These are phyloP conservation scores for Trametes villosa DNA, from an alignment of 768 basidiomycete species.

Conservation along the genomic window DNA sequence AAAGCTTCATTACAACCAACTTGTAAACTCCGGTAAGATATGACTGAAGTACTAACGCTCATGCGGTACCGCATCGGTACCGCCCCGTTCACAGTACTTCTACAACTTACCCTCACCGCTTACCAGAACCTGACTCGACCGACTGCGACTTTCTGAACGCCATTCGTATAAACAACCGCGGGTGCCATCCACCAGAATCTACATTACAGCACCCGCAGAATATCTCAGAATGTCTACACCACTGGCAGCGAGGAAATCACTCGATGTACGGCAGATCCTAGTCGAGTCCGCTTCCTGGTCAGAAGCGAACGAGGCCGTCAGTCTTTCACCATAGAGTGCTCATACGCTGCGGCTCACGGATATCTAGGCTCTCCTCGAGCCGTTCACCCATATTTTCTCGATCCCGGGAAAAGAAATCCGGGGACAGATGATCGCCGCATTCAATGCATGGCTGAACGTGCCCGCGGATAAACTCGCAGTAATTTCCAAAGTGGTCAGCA, in stretches of 20 bases:
- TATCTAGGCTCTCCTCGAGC: conserved; percentile 72
- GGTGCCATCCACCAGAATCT: no score
- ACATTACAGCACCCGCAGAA: background rate
- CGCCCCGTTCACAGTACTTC: no score
- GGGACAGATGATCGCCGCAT: conserved; percentile 84
- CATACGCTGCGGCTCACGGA: background rate
- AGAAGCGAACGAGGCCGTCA: conserved; percentile 27
- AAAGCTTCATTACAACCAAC: no score
- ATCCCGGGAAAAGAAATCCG: conserved; percentile 95
- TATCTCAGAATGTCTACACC: background rate
- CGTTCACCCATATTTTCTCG: conserved; percentile 80
- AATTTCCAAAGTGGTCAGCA: conserved; percentile 84
- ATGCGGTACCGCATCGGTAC: background rate
- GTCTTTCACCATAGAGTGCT: background rate
- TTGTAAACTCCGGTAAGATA: no score
- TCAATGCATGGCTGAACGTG: conserved; percentile 91
- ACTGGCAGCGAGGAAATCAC: background rate
- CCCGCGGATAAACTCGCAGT: conserved; percentile 68
- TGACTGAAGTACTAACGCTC: no score
- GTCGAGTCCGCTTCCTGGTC: conserved; percentile 24
- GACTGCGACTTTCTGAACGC: no score
- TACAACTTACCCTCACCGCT: no score
- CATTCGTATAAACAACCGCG: no score
- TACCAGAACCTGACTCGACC: background rate
- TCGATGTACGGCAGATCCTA: conserved; percentile 20